phyloP scores from a whole-genome alignment of 805 yeast species.

The Candida corydali region DNA sequence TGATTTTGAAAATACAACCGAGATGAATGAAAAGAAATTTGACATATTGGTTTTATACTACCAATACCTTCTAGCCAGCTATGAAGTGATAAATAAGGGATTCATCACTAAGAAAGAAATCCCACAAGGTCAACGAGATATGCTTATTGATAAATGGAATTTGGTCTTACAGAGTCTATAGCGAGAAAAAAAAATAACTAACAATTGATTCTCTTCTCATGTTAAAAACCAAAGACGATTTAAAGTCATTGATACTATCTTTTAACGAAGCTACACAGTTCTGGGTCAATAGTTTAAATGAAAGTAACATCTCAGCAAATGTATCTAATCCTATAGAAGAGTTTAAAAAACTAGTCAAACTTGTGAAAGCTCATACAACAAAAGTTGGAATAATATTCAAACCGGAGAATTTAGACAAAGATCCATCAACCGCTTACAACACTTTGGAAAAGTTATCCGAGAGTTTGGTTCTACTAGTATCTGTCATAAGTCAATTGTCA shows the following conservation, averaged over 20 bases:
- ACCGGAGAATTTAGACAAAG: conserved; percentile 43
- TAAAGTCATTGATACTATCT: conserved; percentile 20
- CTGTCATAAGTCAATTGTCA: conserved; percentile 35
- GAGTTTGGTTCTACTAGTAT: conserved; percentile 40
- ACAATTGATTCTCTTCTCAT: conserved; percentile 5
- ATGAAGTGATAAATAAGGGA: conserved; percentile 4
- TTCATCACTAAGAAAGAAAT: conserved; percentile 1
- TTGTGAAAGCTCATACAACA: conserved; percentile 72
- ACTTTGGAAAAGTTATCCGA: conserved; percentile 46
- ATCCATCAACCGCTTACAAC: conserved; percentile 48
- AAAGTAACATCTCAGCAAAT: conserved; percentile 20
- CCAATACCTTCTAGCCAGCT: conserved; percentile 2
- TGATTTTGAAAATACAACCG: neutral
- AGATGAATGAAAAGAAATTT: conserved; percentile 5
- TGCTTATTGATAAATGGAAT: neutral
- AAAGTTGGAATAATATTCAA: conserved; percentile 70
- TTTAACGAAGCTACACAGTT: conserved; percentile 27
- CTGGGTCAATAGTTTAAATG: conserved; percentile 19
- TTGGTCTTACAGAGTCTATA: conserved; percentile 16
- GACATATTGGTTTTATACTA: conserved; percentile 2
- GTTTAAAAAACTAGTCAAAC: conserved; percentile 50
- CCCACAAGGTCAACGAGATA: neutral
- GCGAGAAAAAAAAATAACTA: neutral
- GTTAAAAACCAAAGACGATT: conserved; percentile 18
- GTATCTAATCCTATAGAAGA: conserved; percentile 52